These are phyloP conservation scores for Cenchrus purpureus DNA, from an alignment of 176 grass and related monocot genomes.

Conservation along the genomic window DNA sequence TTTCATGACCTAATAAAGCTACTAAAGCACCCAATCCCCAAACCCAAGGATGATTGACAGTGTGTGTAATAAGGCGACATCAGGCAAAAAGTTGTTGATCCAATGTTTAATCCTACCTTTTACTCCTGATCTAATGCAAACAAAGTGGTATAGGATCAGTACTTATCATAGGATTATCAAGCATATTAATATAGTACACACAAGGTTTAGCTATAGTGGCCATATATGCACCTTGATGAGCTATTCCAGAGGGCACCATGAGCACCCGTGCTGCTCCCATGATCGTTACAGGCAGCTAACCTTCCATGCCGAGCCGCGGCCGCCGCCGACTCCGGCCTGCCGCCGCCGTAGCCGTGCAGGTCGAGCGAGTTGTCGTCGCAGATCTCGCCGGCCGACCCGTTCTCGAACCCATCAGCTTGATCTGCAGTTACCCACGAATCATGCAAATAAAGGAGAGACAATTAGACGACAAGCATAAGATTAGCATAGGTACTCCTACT, in stretches of 20 bases:
- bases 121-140: neutral
- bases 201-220: slow-evolving; percentile 12
- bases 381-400: slow-evolving; percentile 65
- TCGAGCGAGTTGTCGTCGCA: slow-evolving; percentile 70
- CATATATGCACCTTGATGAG: slow-evolving; percentile 57
- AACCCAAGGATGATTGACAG: slow-evolving; percentile 30
- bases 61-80: slow-evolving; percentile 13
- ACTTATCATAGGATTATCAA: neutral
- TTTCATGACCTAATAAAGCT: slow-evolving; percentile 48
- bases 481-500: slow-evolving; percentile 13
- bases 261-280: slow-evolving; percentile 46
- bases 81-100: slow-evolving; percentile 41
- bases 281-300: slow-evolving; percentile 48
- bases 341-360: slow-evolving; percentile 16
- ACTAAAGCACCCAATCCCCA: slow-evolving; percentile 20
- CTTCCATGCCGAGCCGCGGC: slow-evolving; percentile 49
- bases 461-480: slow-evolving; percentile 3
- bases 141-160: neutral
- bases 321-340: slow-evolving; percentile 28
- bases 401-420: slow-evolving; percentile 66
- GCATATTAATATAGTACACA: neutral
- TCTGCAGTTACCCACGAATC: slow-evolving; percentile 32
- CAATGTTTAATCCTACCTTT: slow-evolving; percentile 23
- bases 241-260: slow-evolving; percentile 59
- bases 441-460: neutral